Conservation (phyloP, 192 early-diverging fungal genomes). For the Gaertneriomyces sp. region DNA sequence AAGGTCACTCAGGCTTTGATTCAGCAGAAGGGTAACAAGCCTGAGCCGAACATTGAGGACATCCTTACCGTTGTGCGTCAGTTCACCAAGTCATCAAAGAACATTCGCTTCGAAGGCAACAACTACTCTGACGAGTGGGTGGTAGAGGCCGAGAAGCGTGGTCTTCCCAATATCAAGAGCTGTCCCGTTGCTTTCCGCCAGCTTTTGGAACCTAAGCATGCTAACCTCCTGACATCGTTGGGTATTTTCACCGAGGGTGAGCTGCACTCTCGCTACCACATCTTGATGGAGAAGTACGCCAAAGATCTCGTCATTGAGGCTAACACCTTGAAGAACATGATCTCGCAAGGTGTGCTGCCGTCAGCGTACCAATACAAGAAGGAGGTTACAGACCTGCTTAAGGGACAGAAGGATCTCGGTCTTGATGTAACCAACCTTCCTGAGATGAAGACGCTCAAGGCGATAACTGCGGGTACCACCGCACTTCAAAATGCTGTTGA, state of each 20-base stretch:
- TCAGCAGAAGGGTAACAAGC: constrained; percentile 80
- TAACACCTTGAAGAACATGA: constrained; percentile 78
- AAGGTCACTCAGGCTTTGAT: constrained; percentile 70
- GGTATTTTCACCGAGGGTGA: constrained; percentile 86
- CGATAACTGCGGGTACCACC: constrained; percentile 59
- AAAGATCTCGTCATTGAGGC: constrained; percentile 96
- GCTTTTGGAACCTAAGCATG: constrained; percentile 67
- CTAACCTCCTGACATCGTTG: constrained; percentile 69
- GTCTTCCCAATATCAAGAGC: constrained; percentile 91
- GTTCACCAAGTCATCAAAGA: constrained; percentile 76
- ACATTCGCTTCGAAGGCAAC: constrained; percentile 95
- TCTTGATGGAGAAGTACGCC: constrained; percentile 93
- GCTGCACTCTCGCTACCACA: constrained; percentile 89
- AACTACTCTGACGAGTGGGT: constrained; percentile 96
- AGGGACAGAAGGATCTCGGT: constrained; percentile 59
- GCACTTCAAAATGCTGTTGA: constrained; percentile 54
- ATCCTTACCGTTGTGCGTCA: constrained; percentile 82
- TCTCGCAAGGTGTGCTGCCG: constrained; percentile 83
- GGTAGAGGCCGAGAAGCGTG: constrained; percentile 86
- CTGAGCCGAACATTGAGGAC: constrained; percentile 77
- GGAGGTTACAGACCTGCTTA: constrained; percentile 77
- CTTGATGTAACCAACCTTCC: constrained; percentile 54
- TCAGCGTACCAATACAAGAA: constrained; percentile 85
- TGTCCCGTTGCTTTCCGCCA: constrained; percentile 87
- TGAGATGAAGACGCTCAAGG: constrained; percentile 68